These are phyloP conservation scores for Zymoseptoria passerinii DNA, from an alignment of 2,329 filamentous ascomycete genomes.

Conservation along the genomic window DNA sequence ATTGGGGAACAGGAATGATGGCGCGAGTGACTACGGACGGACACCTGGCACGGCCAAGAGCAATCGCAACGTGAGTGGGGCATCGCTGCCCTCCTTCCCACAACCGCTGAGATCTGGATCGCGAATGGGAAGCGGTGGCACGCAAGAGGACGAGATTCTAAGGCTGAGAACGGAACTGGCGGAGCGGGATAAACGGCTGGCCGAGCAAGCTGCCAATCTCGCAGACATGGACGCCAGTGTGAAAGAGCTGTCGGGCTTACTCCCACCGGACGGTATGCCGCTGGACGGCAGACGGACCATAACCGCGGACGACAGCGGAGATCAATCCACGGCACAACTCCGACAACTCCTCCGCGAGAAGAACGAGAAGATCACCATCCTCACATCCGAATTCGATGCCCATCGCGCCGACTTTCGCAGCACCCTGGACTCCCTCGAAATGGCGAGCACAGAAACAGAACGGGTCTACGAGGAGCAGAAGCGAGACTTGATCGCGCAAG, in stretches of 20 bases:
- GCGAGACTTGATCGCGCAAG: slow-evolving; percentile 72
- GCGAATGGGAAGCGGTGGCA: slow-evolving; percentile 26
- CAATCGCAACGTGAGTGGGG: slow-evolving; percentile 27
- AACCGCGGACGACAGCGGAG: slow-evolving; percentile 56
- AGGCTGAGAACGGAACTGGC: slow-evolving; percentile 65
- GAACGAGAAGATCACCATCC: slow-evolving; percentile 89
- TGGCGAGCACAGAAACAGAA: slow-evolving; percentile 92
- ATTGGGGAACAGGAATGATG: slow-evolving; percentile 35
- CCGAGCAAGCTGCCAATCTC: slow-evolving; percentile 73
- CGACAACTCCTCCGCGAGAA: slow-evolving; percentile 82
- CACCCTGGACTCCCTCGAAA: slow-evolving; percentile 91
- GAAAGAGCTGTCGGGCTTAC: slow-evolving; percentile 68
- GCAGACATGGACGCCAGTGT: slow-evolving; percentile 85
- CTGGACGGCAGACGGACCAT: slow-evolving; percentile 33
- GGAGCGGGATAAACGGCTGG: slow-evolving; percentile 78
- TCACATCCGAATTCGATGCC: slow-evolving; percentile 89
- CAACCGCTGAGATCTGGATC: slow-evolving; percentile 30
- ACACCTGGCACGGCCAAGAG: slow-evolving; percentile 24
- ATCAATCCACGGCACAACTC: slow-evolving; percentile 46
- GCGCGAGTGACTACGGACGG: slow-evolving; percentile 32
- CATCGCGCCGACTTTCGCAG: slow-evolving; percentile 93
- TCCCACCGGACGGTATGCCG: slow-evolving; percentile 45
- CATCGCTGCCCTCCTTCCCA: slow-evolving; percentile 34
- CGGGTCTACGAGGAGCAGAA: slow-evolving; percentile 92
- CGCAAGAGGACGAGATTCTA: slow-evolving; percentile 51